A percentile compares a stretch with the other conserved stretches of the same genome.
phyloP scores from a whole-genome alignment of 768 basidiomycete genomes.

The Trametes villosa region DNA sequence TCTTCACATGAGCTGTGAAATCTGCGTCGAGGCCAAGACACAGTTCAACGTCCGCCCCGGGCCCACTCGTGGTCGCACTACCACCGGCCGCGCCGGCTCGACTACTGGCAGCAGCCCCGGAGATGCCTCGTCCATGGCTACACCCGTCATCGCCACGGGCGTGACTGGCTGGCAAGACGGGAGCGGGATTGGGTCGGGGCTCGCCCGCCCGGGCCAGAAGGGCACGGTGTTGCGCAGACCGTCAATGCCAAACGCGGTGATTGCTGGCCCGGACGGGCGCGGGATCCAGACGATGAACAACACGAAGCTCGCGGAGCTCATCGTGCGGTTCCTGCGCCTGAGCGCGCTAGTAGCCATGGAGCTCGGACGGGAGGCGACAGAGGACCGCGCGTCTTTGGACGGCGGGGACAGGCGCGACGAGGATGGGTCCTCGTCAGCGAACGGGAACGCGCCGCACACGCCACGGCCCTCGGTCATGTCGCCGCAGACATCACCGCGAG shows the following conservation, averaged over 20 bases:
- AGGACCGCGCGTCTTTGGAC: constrained; percentile 49
- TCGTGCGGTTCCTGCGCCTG: constrained; percentile 73
- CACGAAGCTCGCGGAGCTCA: constrained; percentile 66
- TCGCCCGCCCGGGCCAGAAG: constrained; percentile 55
- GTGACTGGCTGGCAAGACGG: constrained; percentile 79
- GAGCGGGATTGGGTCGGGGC: constrained; percentile 72
- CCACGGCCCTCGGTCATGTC: constrained; percentile 20
- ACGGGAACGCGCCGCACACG: constrained; percentile 10
- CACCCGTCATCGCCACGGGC: constrained; percentile 44
- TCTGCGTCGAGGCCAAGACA: constrained; percentile 68
- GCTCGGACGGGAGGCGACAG: constrained; percentile 65
- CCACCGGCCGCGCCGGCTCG: constrained; percentile 25
- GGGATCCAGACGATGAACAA: constrained; percentile 53
- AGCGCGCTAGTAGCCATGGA: constrained; percentile 81
- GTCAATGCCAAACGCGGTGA: constrained; percentile 19
- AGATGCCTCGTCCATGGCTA: constrained; percentile 15
- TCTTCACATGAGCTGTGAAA: constrained; percentile 72
- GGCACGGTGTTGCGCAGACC: constrained; percentile 66
- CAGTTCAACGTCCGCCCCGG: constrained; percentile 18
- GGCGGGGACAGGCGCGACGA: constrained; percentile 35
- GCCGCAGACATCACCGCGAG: constrained; percentile 28
- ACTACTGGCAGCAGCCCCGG: constrained; percentile 32
- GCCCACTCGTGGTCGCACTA: constrained; percentile 14
- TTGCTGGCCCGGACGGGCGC: constrained; percentile 24
- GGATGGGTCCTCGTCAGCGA: constrained; percentile 14